Conservation (phyloP, 352 stramenopile genomes). For the Peronospora belbahrii region DNA sequence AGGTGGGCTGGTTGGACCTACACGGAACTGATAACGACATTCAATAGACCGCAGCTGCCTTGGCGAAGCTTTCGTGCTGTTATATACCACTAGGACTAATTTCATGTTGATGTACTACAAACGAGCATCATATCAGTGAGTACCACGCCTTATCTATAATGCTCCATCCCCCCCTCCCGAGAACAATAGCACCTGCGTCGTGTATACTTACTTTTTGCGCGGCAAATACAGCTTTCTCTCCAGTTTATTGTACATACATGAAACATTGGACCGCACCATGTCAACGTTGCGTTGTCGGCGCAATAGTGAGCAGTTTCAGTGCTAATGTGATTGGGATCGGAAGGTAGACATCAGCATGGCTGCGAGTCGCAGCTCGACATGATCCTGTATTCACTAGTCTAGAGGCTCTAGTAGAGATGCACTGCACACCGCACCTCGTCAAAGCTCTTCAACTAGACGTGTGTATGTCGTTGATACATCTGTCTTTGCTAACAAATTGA, state of each 20-base stretch:
- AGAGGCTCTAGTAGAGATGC: background rate
- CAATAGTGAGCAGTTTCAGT: conserved; percentile 7
- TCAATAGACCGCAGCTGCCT: background rate
- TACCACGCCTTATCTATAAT: conserved; percentile 11
- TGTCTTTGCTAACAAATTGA: no score
- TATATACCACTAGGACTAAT: no score
- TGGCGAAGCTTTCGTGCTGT: background rate
- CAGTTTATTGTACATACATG: background rate
- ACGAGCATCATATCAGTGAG: conserved; percentile 8
- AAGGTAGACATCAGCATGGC: background rate
- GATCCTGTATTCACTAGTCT: conserved; percentile 4
- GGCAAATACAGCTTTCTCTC: background rate
- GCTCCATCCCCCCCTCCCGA: conserved; percentile 8
- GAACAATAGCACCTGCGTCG: conserved; percentile 18
- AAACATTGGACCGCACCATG: conserved; percentile 2
- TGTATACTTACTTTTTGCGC: background rate
- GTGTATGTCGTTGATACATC: no score
- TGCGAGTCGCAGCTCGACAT: background rate
- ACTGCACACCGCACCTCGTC: background rate
- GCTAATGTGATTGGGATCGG: conserved; percentile 1
- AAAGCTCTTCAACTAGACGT: background rate
- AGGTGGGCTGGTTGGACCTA: background rate
- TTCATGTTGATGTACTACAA: background rate
- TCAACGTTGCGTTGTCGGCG: conserved; percentile 5
- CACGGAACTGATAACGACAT: background rate